Evolutionary conservation across 2,329 filamentous ascomycete genomes (phyloP).

Genomic region (Venturiaceae sp.): DNA sequence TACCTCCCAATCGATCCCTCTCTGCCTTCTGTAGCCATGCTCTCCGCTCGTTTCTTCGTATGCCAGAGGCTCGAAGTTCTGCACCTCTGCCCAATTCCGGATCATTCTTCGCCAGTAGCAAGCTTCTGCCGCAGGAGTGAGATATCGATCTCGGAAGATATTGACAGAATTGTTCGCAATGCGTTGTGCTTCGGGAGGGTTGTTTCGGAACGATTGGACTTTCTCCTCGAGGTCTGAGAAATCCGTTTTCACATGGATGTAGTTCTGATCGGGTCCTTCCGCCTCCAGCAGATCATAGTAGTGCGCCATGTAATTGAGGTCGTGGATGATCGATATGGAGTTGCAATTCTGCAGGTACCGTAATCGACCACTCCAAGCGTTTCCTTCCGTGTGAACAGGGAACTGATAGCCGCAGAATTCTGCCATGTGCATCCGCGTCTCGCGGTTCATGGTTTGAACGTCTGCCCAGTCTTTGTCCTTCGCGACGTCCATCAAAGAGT

Average conservation of each 20-base stretch:
- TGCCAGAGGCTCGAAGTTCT: conserved; percentile 16
- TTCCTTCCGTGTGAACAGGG: conserved; percentile 14
- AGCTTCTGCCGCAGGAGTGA: conserved; percentile 44
- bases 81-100: conserved; percentile 22
- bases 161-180: conserved; percentile 40
- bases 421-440: conserved; percentile 14
- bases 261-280: conserved; percentile 20
- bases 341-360: conserved; percentile 23
- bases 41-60: not conserved
- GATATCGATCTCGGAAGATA: conserved; percentile 42
- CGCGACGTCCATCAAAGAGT: conserved; percentile 15
- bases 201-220: conserved; percentile 30
- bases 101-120: conserved; percentile 46
- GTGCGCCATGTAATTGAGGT: conserved; percentile 37
- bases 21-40: not conserved
- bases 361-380: conserved; percentile 20
- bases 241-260: conserved; percentile 5
- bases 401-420: conserved; percentile 18
- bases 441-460: conserved; percentile 14
- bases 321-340: conserved; percentile 39
- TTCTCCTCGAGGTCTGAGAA: conserved; percentile 27
- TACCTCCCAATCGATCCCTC: not conserved
- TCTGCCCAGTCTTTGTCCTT: conserved; percentile 18
- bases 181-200: conserved; percentile 32
- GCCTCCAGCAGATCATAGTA: conserved; percentile 35